Evolutionary conservation across 371 early-diverging fungal genomes (phyloP), one percentile per base, ranked within the genome.

Genomic region (Chytridium lagenaria): DNA sequence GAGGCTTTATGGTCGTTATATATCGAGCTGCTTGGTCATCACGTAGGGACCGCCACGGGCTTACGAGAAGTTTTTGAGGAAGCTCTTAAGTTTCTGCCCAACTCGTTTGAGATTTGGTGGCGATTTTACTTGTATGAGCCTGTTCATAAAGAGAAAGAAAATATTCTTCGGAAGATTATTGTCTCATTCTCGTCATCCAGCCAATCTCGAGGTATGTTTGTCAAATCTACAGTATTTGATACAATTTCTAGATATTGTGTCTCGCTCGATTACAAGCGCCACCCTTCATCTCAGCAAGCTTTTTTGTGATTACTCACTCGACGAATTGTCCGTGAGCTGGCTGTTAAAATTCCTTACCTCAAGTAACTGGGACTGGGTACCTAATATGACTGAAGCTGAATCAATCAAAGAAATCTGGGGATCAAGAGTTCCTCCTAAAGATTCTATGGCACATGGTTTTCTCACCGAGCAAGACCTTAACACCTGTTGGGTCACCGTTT

Each of bases 1-100:
- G 77, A 77, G 55, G 72, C 50, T 1, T 51, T 82, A 30, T 84
- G 84, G 84, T 31, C 38, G 0, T 65, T 79, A 19, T 84, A 81
- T 67, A n/a, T 84, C n/a, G 84, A 84, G 67, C 49, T 84, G 1
- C 80, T 70, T 59, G 7, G 69, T 36, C 68, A 78, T 28, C 50
- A 73, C 2, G n/a, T n/a, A n/a, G 81, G 71, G 0, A 19, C n/a
- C 15, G 59, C 40, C 19, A 39, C 49, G 2, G 78, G 80, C 22
- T 68, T 75, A 0, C 70, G 80, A 19, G 76, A 77, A 39, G 69
- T 75, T 15, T 82, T 84, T 70, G 76, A 80, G 50, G 72, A 80
- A 51, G 80, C 81, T 2, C 15, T 80, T 40, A 70, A 67, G 19
- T 79, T 79, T 68, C 1, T 81, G 16, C 76, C 78, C 5, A 50